Evolutionary conservation across 1,139 yeast species (phyloP), one percentile per base, ranked within the genome.

Genomic region (Suhomyces chickasaworum): DNA sequence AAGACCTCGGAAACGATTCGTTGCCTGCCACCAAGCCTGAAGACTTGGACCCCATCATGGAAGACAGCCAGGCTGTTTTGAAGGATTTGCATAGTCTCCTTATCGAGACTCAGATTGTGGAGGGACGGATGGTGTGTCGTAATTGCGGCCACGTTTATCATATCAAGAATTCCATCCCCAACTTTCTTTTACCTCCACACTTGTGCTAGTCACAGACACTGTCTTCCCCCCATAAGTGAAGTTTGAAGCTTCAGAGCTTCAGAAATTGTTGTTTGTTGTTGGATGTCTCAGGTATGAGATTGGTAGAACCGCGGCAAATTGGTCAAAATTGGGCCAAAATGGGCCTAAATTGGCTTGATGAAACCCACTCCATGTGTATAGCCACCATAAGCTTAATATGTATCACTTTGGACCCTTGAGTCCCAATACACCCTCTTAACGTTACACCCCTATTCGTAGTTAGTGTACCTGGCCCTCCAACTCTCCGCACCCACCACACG

Each of bases 111-210:
- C 90, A 85, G 53, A 88, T 93, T 48, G 65, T 77, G 16, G 93
- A 90, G 57, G 99, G 99, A 2, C 82, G 84, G 59, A 90, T 93
- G 98, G 73, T 75, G 15, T 93, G 99, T 65, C 76, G 80, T 23
- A 86, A 84, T 67, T 93, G 99, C 65, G 84, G 81, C 1, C 98
- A 93, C 64, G 75, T 87, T 13, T 95, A 91, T 68, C 82, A 86
- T 69, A 88, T 93, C 69, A 91, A 91, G 69, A 91, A 90, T 73
- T 83, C 93, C 48, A 90, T 93, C 58, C 97, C 99, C 41, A 93
- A 93, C 74, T 88, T 93, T 67, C 73, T 93, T 51, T 78, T 93
- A 44, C 98, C 99, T 38, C 98, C 99, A 16, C 98, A 93, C 65
- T 76, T 93, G 57, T 49, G 53, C 35, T 46, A 49, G 40, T 30